Base-by-base conservation (phyloP, 176 grass and related monocot genomes). In the bread wheat (Triticum aestivum) region DNA sequence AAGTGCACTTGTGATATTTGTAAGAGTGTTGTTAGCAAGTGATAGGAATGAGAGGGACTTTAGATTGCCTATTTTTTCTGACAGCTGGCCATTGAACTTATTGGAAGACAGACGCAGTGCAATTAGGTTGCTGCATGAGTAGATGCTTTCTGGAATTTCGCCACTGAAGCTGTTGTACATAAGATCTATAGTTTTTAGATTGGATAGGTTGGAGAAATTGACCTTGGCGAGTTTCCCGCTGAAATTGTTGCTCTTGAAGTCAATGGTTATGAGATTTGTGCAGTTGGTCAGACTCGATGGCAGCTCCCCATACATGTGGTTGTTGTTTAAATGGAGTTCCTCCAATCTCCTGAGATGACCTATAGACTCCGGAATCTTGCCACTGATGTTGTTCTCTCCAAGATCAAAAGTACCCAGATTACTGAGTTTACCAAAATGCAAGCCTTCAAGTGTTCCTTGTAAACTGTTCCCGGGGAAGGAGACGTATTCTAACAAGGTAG, bases 111-210 rank as follows among this genome's bases (percentile, higher is more conserved):
- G 14, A 1, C 82, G 9, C 0, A 89, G 14, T 1, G 82, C 61
- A 21, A 3, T 86, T 0, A 92, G 1, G 3, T 75, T 86, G 1
- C 6, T 78, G 3, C 86, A 91, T 0, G 69, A 82, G 65, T 91
- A 91, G 1, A 91, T 86, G 65, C 70, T 91, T 30, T 86, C 77
- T 13, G 86, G 90, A 70, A 91, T 11, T 23, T 5, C 7, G 9
- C 86, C 82, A 3, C 0, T 89, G 27, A 91, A 89, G 4, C 13
- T 26, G 30, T 88, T 91, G 0, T 1, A 0, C 0, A 0, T 0
- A 29, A 91, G 35, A 38, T 91, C 90, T 74, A 89, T 3, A 14
- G 41, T 27, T 70, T 41, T 26, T 5, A 91, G 42, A 34, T 89
- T 85, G 1, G 13, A 2, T 0, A 91, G 27, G 15, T 3, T 65